Evolutionary conservation across 2,329 filamentous ascomycete species (phyloP).

Genomic region (Chaetomiaceae sp.): DNA sequence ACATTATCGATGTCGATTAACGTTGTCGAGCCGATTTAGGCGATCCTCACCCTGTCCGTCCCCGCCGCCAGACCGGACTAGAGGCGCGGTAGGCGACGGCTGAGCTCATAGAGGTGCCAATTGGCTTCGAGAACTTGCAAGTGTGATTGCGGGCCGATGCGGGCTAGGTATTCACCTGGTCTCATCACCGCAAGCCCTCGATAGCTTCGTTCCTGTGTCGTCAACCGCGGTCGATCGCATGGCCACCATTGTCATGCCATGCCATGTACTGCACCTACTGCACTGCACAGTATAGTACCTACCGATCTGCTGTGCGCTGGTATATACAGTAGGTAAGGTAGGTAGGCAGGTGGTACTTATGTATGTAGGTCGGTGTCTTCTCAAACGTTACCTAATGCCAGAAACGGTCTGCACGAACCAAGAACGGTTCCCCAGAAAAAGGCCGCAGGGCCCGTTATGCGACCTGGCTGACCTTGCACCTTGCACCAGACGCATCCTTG

Average conservation of each 20-base stretch:
- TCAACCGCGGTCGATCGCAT: conserved; percentile 5
- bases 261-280: neutral
- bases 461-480: conserved; percentile 14
- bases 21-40: conserved; percentile 7
- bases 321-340: too few species aligned
- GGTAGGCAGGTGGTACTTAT: too few species aligned
- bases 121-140: neutral
- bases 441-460: conserved; percentile 19
- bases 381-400: too few species aligned
- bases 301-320: too few species aligned
- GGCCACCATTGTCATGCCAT: neutral
- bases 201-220: too few species aligned
- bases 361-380: too few species aligned
- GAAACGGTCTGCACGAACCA: conserved; percentile 11
- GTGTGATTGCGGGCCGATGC: conserved; percentile 5
- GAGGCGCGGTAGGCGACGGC: conserved; percentile 7
- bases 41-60: neutral
- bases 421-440: conserved; percentile 7
- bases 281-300: too few species aligned
- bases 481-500: conserved; percentile 16
- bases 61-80: too few species aligned
- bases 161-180: too few species aligned
- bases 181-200: too few species aligned
- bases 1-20: conserved; percentile 1
- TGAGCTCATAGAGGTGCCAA: neutral